Conservation (phyloP, 805 yeast genomes). For the Metschnikowia shivogae region DNA sequence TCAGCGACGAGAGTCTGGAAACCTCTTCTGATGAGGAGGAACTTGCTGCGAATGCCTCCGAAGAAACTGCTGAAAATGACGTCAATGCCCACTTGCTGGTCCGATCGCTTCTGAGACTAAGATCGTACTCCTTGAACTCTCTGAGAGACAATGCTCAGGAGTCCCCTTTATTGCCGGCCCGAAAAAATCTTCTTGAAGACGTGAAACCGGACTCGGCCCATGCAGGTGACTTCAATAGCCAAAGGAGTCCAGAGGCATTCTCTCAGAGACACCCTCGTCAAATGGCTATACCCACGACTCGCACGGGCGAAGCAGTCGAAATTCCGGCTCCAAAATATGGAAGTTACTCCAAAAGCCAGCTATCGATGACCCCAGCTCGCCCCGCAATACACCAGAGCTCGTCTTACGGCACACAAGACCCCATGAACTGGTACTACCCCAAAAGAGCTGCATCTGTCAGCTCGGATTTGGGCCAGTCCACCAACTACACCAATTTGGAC, state of each 20-base stretch:
- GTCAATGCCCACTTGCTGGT: neutral
- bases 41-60: neutral
- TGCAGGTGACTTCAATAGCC: slow-evolving; percentile 2
- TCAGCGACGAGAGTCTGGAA: slow-evolving; percentile 62
- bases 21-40: slow-evolving; percentile 22
- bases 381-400: slow-evolving; percentile 1
- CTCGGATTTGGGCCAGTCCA: slow-evolving; percentile 8
- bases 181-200: slow-evolving; percentile 7
- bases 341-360: neutral
- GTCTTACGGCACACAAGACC: slow-evolving; percentile 3
- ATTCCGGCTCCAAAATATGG: slow-evolving; percentile 42
- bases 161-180: slow-evolving; percentile 11
- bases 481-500: slow-evolving; percentile 22
- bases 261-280: slow-evolving; percentile 31
- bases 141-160: slow-evolving; percentile 21
- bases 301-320: slow-evolving; percentile 75
- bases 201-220: neutral
- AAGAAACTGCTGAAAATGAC: neutral
- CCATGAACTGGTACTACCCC: slow-evolving; percentile 26
- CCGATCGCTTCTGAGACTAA: slow-evolving; percentile 24
- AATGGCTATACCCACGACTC: slow-evolving; percentile 78
- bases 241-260: slow-evolving; percentile 16
- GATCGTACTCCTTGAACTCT: slow-evolving; percentile 28
- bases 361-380: neutral
- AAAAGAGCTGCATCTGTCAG: slow-evolving; percentile 16